phyloP scores from a whole-genome alignment of 2,329 filamentous ascomycete genomes.

The Alternaria incomplexa region DNA sequence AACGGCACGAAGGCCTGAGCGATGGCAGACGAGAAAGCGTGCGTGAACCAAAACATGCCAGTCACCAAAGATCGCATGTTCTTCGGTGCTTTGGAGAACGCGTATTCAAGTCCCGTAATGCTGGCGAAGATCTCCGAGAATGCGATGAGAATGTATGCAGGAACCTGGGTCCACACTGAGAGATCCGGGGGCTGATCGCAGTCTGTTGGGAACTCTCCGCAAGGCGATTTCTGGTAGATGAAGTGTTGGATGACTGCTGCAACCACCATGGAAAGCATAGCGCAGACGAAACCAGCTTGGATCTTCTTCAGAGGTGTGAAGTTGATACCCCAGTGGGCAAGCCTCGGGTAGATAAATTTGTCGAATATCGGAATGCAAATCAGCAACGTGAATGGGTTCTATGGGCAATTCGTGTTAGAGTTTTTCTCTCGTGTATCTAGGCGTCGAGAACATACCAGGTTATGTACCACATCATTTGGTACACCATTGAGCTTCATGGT shows the following conservation, averaged over 20 bases:
- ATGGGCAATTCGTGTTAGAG: background rate
- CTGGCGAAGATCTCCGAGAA: conserved; percentile 67
- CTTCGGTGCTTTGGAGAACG: conserved; percentile 72
- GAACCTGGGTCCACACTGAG: conserved; percentile 60
- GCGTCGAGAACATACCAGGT: conserved; percentile 53
- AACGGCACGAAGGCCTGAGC: conserved; percentile 29
- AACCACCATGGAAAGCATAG: conserved; percentile 66
- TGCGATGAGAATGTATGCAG: conserved; percentile 60
- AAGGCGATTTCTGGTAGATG: conserved; percentile 57
- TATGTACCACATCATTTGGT: conserved; percentile 78
- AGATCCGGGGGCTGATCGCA: conserved; percentile 50
- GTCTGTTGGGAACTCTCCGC: conserved; percentile 48
- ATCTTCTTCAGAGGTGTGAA: conserved; percentile 80
- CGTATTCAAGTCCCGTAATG: conserved; percentile 72
- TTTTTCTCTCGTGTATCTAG: background rate
- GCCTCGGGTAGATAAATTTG: conserved; percentile 66
- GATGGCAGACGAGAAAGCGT: conserved; percentile 36
- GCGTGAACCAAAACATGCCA: conserved; percentile 40
- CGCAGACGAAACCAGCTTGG: conserved; percentile 70
- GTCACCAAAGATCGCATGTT: conserved; percentile 59
- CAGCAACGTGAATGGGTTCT: conserved; percentile 73
- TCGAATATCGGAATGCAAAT: conserved; percentile 74
- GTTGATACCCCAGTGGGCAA: conserved; percentile 66
- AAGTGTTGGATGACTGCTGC: conserved; percentile 62
- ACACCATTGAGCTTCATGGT: conserved; percentile 64